Base-by-base conservation (phyloP, 2,329 filamentous ascomycete species). In the Nannizziopsis barbatae region DNA sequence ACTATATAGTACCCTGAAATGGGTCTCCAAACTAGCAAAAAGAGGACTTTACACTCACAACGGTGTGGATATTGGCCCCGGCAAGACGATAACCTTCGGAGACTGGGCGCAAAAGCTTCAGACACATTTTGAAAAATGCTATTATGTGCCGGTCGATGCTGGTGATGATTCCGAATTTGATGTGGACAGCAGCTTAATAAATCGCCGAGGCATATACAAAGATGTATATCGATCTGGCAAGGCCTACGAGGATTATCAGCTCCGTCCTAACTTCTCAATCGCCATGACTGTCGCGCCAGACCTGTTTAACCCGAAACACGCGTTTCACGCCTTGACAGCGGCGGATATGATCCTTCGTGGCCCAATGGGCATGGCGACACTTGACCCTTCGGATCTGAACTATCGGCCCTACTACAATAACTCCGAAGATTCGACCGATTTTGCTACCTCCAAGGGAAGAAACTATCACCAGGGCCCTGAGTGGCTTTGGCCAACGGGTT, bases 401-500 rank as follows among this genome's bases (percentile, higher is more conserved):
- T 98, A 98, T 69, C 80, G 86, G 2, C 89, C 89, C 0, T 86
- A 92, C 71, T 98, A 98, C 71, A 81, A 83, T 72, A 98, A 98
- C 70, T 85, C 83, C 56, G 90, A 96, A 60, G 92, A 98, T 67
- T 90, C 83, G 51, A 80, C 79, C 10, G 86, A 96, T 65, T 96
- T 95, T 61, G 79, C 86, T 9, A 96, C 90, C 0, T 81, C 84
- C 57, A 96, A 96, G 68, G 92, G 92, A 43, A 77, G 92, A 49
- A 98, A 96, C 68, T 98, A 98, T 69, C 92, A 98, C 66, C 90
- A 96, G 65, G 92, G 92, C 3, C 93, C 92, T 0, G 92, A 98
- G 65, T 98, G 92, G 92, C 71, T 95, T 18, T 98, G 92, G 92
- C 93, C 90, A 0, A 90, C 87, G 1, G 92, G 92, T 3, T 98